phyloP scores from a whole-genome alignment of 345 rosid genomes.

The Cardamine resedifolia region DNA sequence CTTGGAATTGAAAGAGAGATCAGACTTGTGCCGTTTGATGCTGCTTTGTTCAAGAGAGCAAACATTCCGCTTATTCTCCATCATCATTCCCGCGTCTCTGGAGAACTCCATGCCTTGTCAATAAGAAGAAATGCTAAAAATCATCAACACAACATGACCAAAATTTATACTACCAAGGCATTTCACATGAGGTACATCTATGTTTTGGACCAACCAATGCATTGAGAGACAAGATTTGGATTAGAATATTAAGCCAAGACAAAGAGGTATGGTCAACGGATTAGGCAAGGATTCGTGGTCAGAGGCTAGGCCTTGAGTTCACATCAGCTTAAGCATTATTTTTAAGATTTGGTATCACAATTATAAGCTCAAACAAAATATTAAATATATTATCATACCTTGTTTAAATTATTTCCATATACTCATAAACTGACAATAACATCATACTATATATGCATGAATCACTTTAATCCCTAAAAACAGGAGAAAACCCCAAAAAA shows the following conservation, averaged over 20 bases:
- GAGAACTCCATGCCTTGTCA: constrained; percentile 46
- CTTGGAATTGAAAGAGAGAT: constrained; percentile 71
- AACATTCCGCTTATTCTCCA: constrained; percentile 74
- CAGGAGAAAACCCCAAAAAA: not conserved
- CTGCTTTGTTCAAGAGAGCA: constrained; percentile 63
- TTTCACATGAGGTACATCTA: not conserved
- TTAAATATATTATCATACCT: constrained; percentile 30
- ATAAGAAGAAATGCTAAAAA: not conserved
- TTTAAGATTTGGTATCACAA: constrained; percentile 26
- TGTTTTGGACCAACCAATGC: constrained; percentile 21
- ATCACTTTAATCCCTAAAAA: constrained; percentile 38
- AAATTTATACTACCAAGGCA: constrained; percentile 10
- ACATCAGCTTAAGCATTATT: constrained; percentile 34
- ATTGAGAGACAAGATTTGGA: constrained; percentile 18
- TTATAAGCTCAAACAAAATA: constrained; percentile 28
- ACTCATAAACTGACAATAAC: constrained; percentile 45
- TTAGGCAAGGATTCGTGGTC: constrained; percentile 42
- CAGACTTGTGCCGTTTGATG: constrained; percentile 73
- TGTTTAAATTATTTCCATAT: constrained; percentile 19
- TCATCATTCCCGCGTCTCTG: constrained; percentile 52
- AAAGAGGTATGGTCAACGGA: constrained; percentile 34
- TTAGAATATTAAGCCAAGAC: constrained; percentile 14
- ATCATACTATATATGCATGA: constrained; percentile 41
- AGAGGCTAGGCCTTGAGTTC: constrained; percentile 42
- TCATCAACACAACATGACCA: constrained; percentile 8